Conservation (phyloP, 768 basidiomycete genomes). For the Gyrodon lividus region DNA sequence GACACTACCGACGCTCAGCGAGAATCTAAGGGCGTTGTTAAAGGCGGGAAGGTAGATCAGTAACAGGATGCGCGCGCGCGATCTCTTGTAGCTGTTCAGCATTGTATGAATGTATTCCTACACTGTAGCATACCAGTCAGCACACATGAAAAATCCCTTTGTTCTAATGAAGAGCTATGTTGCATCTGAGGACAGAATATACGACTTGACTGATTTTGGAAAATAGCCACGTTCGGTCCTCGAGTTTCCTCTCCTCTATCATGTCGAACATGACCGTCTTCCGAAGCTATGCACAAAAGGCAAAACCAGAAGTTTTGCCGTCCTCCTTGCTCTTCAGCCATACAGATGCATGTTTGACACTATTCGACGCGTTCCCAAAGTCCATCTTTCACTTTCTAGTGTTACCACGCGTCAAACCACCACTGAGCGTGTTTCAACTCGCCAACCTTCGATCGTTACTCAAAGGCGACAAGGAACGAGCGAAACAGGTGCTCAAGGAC, state of each 20-base stretch:
- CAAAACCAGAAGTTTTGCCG: constrained; percentile 53
- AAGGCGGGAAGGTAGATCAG: constrained; percentile 40
- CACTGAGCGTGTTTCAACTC: constrained; percentile 40
- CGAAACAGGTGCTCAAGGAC: constrained; percentile 50
- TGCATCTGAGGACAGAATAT: no score
- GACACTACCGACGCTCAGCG: constrained; percentile 52
- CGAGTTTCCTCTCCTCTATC: not conserved
- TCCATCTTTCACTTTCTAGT: constrained; percentile 87
- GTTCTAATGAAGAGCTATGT: not conserved
- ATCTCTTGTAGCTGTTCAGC: constrained; percentile 1
- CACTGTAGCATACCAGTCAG: constrained; percentile 18
- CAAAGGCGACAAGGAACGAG: constrained; percentile 49
- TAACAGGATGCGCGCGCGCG: not conserved
- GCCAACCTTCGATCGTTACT: constrained; percentile 56
- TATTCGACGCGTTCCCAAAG: constrained; percentile 80
- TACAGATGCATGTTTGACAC: constrained; percentile 53
- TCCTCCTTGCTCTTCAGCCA: constrained; percentile 58
- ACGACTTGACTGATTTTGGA: no score
- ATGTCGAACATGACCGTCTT: constrained; percentile 52
- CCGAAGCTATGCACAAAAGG: constrained; percentile 55
- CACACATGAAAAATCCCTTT: constrained; percentile 1
- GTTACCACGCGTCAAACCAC: constrained; percentile 55
- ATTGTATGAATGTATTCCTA: constrained; percentile 6
- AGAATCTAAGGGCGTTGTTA: constrained; percentile 61
- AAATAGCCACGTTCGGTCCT: not conserved